These are phyloP conservation scores for Colletotrichum sp. DNA, from an alignment of 2,329 filamentous ascomycete species.

Conservation along the genomic window DNA sequence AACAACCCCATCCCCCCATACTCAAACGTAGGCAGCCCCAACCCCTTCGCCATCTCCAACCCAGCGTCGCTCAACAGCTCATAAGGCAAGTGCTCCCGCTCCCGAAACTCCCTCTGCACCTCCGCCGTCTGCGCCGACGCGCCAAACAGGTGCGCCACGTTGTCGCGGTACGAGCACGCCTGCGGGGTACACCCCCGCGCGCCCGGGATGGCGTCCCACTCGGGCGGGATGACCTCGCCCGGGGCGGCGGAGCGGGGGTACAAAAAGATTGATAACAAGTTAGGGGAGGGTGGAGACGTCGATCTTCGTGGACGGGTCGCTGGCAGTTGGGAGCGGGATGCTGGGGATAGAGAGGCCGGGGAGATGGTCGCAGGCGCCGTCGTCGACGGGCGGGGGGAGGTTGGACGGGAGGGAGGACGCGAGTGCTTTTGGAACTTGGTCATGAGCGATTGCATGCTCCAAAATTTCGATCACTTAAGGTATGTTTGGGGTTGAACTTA, in stretches of 20 bases:
- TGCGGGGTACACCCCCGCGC: not conserved
- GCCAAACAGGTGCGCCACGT: not conserved
- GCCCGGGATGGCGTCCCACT: not conserved
- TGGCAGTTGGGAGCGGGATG: not conserved
- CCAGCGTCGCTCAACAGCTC: not conserved
- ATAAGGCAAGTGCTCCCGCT: not conserved
- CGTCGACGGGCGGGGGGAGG: not conserved
- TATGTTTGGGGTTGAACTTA: not conserved
- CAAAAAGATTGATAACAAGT: rapidly evolving
- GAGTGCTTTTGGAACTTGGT: not conserved
- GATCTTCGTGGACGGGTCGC: not conserved
- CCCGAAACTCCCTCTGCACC: not conserved
- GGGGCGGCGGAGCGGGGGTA: not conserved
- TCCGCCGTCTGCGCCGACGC: not conserved
- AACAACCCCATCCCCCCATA: not conserved
- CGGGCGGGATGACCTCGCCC: not conserved
- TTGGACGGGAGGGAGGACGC: not conserved
- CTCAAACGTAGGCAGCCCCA: not conserved
- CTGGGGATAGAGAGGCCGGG: rapidly evolving
- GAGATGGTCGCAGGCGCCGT: not conserved
- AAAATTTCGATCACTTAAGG: too few relatives aligned
- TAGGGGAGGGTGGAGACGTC: not conserved
- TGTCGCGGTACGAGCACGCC: not conserved
- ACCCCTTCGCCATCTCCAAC: not conserved
- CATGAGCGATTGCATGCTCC: not conserved